Conservation (phyloP, 148 eudicot species). For the Persicaria maculosa region DNA sequence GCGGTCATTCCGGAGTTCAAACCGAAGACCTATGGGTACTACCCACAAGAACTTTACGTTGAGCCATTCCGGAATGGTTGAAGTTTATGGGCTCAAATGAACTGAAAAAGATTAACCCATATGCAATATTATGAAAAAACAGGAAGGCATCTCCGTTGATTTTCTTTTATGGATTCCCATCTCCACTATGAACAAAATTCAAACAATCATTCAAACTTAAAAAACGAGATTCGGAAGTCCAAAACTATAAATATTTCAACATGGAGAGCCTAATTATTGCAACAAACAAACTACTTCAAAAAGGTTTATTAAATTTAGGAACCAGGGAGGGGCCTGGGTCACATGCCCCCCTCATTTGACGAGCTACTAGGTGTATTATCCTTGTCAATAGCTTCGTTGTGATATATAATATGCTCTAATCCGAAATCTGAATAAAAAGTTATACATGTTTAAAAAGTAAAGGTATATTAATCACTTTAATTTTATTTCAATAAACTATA, state of each 20-base stretch:
- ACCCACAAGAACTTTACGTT: too few species aligned
- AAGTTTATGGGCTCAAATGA: neutral
- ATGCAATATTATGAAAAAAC: neutral
- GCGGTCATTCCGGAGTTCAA: too few species aligned
- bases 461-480: too few species aligned
- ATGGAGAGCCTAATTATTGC: neutral
- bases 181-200: neutral
- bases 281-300: neutral
- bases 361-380: too few species aligned
- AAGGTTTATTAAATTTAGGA: neutral
- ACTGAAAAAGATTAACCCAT: neutral
- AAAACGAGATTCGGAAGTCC: neutral
- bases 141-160: neutral
- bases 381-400: too few species aligned
- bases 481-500: too few species aligned
- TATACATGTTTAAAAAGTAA: too few species aligned
- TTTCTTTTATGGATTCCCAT: neutral
- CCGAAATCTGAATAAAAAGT: too few species aligned
- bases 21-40: too few species aligned
- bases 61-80: neutral
- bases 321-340: neutral
- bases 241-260: neutral
- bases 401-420: too few species aligned
- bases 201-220: neutral
- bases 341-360: neutral